Evolutionary conservation across 2,329 filamentous ascomycete species (phyloP), one percentile per base, ranked within the genome.

Genomic region (Calycina herbarum): DNA sequence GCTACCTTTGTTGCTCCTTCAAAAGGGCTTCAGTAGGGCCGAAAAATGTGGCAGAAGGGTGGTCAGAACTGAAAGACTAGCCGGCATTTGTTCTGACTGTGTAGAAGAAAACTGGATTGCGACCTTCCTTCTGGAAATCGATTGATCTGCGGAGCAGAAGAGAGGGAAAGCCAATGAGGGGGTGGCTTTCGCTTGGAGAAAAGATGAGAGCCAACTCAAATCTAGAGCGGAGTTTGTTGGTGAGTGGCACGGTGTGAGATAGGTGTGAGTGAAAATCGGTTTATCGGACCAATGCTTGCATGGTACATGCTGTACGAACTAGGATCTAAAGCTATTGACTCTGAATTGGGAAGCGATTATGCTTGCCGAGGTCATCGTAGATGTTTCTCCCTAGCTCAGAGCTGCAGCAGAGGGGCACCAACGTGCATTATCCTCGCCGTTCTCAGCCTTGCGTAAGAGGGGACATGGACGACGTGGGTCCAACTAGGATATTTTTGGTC

Each of bases 1-100:
- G 54, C 61, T 42, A 63, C 62, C 64, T 67, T 63, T 66, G 63
- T 60, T 45, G 20, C 58, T 63, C 51, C n/a, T 57, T 65, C 57
- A 64, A 48, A 51, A 48, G 31, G n/a, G n/a, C 45, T 27, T 63
- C 51, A 51, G 64, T 61, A 66, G 35, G 59, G 33, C 62, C 63
- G 65, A 67, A 54, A 27, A n/a, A 56, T 29, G 57, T 51, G 20
- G 45, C 7, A 57, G 31, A 29, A 57, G 54, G 27, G 54, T 57
- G 54, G 27, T 57, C 27, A 57, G 31, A n/a, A 57, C 15, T 29
- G 54, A 57, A 57, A 24, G 27, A 57, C 20, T 57, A 57, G 27
- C 8, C 27, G 24, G 54, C 54, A 57, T 31, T 31, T 29, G 15
- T 57, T 57, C 54, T 57, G 54, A 57, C 54, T 57, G 54, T 57